phyloP scores from a whole-genome alignment of 352 stramenopile species.

The Aphanomyces invadans region DNA sequence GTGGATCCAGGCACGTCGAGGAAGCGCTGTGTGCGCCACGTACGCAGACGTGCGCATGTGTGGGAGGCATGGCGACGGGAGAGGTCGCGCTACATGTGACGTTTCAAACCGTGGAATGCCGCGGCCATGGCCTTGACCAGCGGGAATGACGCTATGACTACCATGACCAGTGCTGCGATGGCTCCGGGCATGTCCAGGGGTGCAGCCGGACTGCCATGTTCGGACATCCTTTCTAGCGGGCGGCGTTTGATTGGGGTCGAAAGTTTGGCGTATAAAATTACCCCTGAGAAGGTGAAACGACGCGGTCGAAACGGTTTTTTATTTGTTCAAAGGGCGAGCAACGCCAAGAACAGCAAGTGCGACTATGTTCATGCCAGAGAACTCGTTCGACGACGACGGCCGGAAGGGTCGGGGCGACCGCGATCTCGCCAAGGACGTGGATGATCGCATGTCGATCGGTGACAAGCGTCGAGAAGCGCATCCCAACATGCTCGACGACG shows the following conservation, averaged over 20 bases:
- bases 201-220: not conserved
- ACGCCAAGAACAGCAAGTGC: not conserved
- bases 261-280: slow-evolving; percentile 4
- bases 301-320: not conserved
- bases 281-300: not conserved
- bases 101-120: too few species aligned
- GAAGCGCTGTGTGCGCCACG: too few species aligned
- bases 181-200: too few species aligned
- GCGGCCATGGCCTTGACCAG: too few species aligned
- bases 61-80: too few species aligned
- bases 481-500: slow-evolving; percentile 71
- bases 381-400: slow-evolving; percentile 60
- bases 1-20: too few species aligned
- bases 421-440: slow-evolving; percentile 43
- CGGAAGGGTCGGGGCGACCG: slow-evolving; percentile 23
- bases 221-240: not conserved
- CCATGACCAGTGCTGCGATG: too few species aligned
- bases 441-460: slow-evolving; percentile 56
- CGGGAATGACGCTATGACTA: too few species aligned
- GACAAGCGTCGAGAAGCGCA: slow-evolving; percentile 40
- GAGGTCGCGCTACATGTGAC: too few species aligned
- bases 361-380: slow-evolving; percentile 80
- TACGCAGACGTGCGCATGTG: too few species aligned
- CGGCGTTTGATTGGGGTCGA: not conserved
- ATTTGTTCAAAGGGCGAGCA: not conserved